These are phyloP conservation scores for Delphinella strobiligena DNA, from an alignment of 2,329 filamentous ascomycete genomes.

Conservation along the genomic window DNA sequence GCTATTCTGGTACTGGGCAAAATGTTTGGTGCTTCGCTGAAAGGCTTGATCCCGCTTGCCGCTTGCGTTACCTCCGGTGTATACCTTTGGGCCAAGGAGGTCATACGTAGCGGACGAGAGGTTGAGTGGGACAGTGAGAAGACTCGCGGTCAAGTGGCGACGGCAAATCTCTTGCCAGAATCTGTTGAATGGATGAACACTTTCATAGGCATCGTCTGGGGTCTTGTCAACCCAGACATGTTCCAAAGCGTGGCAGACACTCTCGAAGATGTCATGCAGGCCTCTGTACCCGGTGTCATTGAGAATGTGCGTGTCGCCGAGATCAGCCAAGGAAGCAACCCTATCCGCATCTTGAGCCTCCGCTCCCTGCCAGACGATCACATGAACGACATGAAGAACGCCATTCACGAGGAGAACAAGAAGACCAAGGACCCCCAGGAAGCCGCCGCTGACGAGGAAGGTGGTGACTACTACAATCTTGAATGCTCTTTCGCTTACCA, in stretches of 20 bases:
- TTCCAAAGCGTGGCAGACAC: constrained; percentile 87
- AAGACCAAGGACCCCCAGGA: constrained; percentile 78
- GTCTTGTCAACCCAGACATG: constrained; percentile 89
- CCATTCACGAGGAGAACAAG: constrained; percentile 66
- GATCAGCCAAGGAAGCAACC: constrained; percentile 87
- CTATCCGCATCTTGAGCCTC: constrained; percentile 76
- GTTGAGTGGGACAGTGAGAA: constrained; percentile 84
- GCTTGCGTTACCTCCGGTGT: constrained; percentile 64
- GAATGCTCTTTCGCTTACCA: constrained; percentile 88
- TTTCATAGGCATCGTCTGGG: constrained; percentile 73
- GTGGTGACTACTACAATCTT: constrained; percentile 84
- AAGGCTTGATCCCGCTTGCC: constrained; percentile 63
- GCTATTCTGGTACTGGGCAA: constrained; percentile 67
- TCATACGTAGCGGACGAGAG: constrained; percentile 69
- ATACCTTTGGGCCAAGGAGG: constrained; percentile 80
- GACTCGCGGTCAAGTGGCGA: constrained; percentile 70
- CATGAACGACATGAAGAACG: constrained; percentile 69
- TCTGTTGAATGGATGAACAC: constrained; percentile 93
- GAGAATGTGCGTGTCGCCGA: constrained; percentile 92
- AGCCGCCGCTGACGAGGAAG: constrained; percentile 77
- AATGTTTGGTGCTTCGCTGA: constrained; percentile 64
- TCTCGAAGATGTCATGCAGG: constrained; percentile 91
- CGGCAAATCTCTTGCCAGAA: constrained; percentile 80
- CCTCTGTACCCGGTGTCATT: constrained; percentile 78
- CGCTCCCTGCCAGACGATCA: constrained; percentile 74